phyloP scores from a whole-genome alignment of 768 basidiomycete genomes.

The Coprinopsis marcescibilis region DNA sequence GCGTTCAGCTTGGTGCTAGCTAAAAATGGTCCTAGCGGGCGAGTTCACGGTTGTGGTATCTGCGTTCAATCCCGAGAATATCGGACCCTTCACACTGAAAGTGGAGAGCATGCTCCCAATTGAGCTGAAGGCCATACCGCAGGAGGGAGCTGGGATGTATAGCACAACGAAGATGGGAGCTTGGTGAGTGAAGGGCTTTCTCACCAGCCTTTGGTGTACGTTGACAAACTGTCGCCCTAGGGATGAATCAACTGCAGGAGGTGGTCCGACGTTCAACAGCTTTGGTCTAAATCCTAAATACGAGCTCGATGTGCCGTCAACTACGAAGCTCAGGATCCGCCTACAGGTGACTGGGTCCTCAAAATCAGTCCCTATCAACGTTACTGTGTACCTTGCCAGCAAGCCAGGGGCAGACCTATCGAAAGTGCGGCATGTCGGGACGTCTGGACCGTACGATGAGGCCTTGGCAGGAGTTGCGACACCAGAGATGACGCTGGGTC shows the following conservation, averaged over 20 bases:
- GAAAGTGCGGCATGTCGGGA: conserved; percentile 36
- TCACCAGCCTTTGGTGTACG: neutral
- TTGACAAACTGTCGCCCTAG: conserved; percentile 27
- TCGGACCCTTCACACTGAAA: conserved; percentile 59
- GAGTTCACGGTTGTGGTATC: conserved; percentile 84
- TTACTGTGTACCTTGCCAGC: conserved; percentile 49
- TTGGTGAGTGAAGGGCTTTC: conserved; percentile 51
- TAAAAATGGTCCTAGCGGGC: conserved; percentile 44
- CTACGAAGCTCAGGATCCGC: conserved; percentile 60
- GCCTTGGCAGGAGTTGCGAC: conserved; percentile 66
- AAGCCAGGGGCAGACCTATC: conserved; percentile 14
- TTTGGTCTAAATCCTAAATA: conserved; percentile 68
- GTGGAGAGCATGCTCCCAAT: conserved; percentile 59
- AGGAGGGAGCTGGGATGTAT: conserved; percentile 94
- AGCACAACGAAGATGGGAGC: conserved; percentile 56
- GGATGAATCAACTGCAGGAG: conserved; percentile 54
- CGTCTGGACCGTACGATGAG: conserved; percentile 81
- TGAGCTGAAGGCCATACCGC: conserved; percentile 59
- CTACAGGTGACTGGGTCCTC: conserved; percentile 52
- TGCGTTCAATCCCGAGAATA: conserved; percentile 69
- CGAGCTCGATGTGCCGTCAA: conserved; percentile 48
- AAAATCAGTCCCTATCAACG: conserved; percentile 46
- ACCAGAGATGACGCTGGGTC: conserved; percentile 40
- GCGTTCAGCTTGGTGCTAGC: neutral
- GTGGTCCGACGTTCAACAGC: conserved; percentile 59